Conservation (phyloP, 2,329 filamentous ascomycete genomes). For the Xylariaceae sp. region DNA sequence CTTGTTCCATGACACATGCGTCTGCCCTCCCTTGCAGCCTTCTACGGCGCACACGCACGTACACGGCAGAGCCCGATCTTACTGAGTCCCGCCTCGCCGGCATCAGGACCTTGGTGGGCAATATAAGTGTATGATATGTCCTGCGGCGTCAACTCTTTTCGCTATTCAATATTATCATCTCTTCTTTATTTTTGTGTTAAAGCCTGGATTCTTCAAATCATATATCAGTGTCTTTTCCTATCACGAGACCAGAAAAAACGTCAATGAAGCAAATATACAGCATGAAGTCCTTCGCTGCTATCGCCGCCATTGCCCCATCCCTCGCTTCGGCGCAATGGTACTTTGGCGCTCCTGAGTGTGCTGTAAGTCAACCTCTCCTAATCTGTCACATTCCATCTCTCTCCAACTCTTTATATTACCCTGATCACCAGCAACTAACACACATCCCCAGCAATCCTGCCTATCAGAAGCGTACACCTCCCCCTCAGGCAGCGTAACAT, state of each 20-base stretch:
- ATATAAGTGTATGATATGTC: conserved; percentile 25
- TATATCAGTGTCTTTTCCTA: no score
- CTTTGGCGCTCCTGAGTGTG: conserved; percentile 40
- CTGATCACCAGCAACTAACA: conserved; percentile 5
- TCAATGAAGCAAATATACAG: conserved; percentile 3
- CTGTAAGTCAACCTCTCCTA: conserved; percentile 33
- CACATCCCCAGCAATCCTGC: conserved; percentile 38
- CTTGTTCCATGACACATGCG: conserved; percentile 1
- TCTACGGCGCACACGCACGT: no score
- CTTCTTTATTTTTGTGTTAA: conserved; percentile 1
- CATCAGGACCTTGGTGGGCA: neutral
- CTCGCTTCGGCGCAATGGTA: conserved; percentile 37
- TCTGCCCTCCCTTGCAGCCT: neutral
- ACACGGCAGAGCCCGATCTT: no score
- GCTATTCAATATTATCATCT: neutral
- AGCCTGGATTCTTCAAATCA: neutral
- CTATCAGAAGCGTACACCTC: conserved; percentile 38
- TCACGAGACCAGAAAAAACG: no score
- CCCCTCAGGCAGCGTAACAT: conserved; percentile 26
- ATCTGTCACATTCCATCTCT: neutral
- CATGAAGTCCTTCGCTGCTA: conserved; percentile 34
- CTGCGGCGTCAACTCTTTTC: neutral
- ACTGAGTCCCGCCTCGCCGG: neutral
- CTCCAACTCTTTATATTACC: neutral
- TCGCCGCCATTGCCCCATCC: conserved; percentile 27